Evolutionary conservation across 2,329 filamentous ascomycete species (phyloP), one percentile per base, ranked within the genome.

Genomic region (Macroventuria anomochaeta): DNA sequence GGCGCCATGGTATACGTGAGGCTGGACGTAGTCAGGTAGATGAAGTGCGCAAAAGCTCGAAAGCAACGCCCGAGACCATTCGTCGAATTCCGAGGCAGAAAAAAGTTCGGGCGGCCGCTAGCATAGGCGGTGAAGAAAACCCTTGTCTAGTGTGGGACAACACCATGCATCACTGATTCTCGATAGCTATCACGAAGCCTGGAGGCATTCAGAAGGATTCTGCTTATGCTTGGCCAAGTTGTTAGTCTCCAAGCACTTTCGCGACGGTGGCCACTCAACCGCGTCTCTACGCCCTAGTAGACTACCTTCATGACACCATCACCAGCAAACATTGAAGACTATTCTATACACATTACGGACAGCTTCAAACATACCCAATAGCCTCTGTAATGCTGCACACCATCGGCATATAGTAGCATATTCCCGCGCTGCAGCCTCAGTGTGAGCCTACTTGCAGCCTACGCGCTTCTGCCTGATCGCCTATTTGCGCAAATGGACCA

Each of bases 1-100:
- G 65, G 69, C 33, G 70, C 69, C 72, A 75, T 75, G 17, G n/a
- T 60, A 26, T 20, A 18, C 11, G 36, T 39, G 36, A 32, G 12
- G 15, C 31, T 37, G 7, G 15, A 25, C 28, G 1, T 23, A 17
- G 11, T 10, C 13, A 15, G 23, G 15, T 18, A 13, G 15, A 7
- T 21, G n/a, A 20, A 20, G 12, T n/a, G 31, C 37, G 55, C 31
- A 53, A 49, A 56, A 52, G 42, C 46, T 31, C 20, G 23, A 37
- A 20, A 38, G 13, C 34, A 40, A 34, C 11, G 31, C 34, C 25
- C 40, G 13, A 46, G 31, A 25, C 21, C 31, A 36, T 29, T 36
- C 32, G 26, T 43, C 40, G 46, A 46, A 40, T 33, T 56, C 43
- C 20, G 43, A 51, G 61, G 61, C 59, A 64, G 49, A 62, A 66